Percentiles rank a stretch among this genome's conserved stretches.
Evolutionary conservation across 129 eudicot genomes (phyloP).

Genomic region (Calendula officinalis): DNA sequence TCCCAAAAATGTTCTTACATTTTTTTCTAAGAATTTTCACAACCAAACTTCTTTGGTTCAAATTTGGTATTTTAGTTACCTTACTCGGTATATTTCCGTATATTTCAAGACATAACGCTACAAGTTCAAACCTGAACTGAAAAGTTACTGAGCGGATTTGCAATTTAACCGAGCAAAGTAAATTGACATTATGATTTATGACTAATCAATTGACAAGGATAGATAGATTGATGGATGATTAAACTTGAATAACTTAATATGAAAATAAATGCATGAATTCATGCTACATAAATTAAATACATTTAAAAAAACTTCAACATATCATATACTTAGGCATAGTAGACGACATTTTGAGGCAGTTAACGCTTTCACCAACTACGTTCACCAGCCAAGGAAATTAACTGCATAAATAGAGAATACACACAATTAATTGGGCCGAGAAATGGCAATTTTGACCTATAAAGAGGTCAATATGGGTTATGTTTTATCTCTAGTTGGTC

Average conservation of each 20-base stretch:
- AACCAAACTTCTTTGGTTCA: too few relatives aligned
- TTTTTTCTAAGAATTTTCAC: too few relatives aligned
- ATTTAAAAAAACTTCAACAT: conserved; percentile 1
- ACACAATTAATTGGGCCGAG: not conserved
- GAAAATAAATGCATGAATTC: conserved; percentile 1
- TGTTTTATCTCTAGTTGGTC: not conserved
- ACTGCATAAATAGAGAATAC: conserved; percentile 33
- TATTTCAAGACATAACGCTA: not conserved
- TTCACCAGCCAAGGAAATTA: conserved; percentile 40
- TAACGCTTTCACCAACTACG: conserved; percentile 17
- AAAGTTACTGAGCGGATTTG: not conserved
- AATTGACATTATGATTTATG: conserved; percentile 6
- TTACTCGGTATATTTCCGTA: not conserved
- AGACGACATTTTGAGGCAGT: conserved; percentile 10
- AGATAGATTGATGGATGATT: not conserved
- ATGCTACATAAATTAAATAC: conserved; percentile 10
- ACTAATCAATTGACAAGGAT: not conserved
- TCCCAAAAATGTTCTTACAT: too few relatives aligned
- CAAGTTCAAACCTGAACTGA: not conserved
- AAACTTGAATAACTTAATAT: conserved; percentile 12
- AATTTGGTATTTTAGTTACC: too few relatives aligned
- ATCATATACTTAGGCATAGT: conserved; percentile 13
- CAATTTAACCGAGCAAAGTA: not conserved
- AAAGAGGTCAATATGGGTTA: not conserved
- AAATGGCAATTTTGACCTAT: not conserved